phyloP scores from a whole-genome alignment of 129 eudicot species.

The Centella asiatica region DNA sequence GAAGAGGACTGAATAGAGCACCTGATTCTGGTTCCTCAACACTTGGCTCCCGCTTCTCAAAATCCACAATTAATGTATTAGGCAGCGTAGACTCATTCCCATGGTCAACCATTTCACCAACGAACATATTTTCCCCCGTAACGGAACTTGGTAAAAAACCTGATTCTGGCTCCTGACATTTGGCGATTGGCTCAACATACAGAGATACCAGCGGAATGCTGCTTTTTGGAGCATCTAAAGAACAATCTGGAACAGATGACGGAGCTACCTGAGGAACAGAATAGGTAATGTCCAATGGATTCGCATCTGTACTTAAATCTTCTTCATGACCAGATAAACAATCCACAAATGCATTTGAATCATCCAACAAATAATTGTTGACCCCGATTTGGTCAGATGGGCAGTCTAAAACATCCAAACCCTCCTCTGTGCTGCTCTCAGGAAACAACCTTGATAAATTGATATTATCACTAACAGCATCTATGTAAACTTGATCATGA shows the following conservation, averaged over 20 bases:
- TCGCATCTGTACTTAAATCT: constrained; percentile 11
- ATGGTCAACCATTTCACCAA: constrained; percentile 13
- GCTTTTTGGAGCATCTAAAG: constrained; percentile 18
- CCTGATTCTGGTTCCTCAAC: constrained; percentile 19
- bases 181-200: constrained; percentile 7
- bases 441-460: background rate
- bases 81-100: constrained; percentile 25
- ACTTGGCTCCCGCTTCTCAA: constrained; percentile 23
- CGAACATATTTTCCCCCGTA: constrained; percentile 22
- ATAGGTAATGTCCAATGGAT: background rate
- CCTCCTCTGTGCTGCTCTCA: constrained; percentile 12
- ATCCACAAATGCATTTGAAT: background rate
- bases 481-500: constrained; percentile 15
- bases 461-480: constrained; percentile 16
- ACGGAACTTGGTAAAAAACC: constrained; percentile 8
- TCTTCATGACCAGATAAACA: constrained; percentile 1
- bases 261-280: constrained; percentile 14
- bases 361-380: background rate
- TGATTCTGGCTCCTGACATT: constrained; percentile 19
- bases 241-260: constrained; percentile 8
- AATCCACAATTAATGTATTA: constrained; percentile 1
- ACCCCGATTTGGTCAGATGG: background rate
- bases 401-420: background rate
- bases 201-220: constrained; percentile 4
- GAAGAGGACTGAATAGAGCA: constrained; percentile 10